A percentile compares a stretch with the other conserved stretches of the same genome.
phyloP scores from a whole-genome alignment of 176 grass and related monocot genomes.

The Aegilops bicornis region DNA sequence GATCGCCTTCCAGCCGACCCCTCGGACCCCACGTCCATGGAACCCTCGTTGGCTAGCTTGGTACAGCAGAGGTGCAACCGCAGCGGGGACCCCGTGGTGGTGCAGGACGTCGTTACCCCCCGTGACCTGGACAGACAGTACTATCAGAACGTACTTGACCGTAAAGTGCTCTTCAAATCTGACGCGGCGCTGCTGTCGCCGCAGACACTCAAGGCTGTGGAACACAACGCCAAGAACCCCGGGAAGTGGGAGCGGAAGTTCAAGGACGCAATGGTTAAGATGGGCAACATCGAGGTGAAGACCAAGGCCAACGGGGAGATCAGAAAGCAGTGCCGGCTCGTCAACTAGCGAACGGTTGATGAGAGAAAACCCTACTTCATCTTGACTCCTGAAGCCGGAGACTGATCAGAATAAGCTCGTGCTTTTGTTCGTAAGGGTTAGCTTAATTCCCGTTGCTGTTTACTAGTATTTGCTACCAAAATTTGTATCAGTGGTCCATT shows the following conservation, averaged over 20 bases:
- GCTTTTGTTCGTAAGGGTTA: background rate
- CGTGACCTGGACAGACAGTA: conserved; percentile 35
- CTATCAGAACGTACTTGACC: conserved; percentile 28
- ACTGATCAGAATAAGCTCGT: background rate
- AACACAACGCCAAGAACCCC: background rate
- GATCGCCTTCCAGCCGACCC: conserved; percentile 14
- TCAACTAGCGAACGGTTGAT: background rate
- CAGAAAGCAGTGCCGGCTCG: conserved; percentile 17
- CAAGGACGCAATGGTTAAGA: conserved; percentile 29
- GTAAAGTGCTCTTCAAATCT: conserved; percentile 21
- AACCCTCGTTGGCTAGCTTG: background rate
- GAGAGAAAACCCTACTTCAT: background rate
- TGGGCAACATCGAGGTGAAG: background rate
- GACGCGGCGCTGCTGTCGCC: conserved; percentile 6
- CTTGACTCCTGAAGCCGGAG: background rate
- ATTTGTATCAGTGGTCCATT: too few relatives aligned
- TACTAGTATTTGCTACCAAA: too few relatives aligned
- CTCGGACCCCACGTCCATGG: conserved; percentile 5
- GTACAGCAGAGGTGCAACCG: conserved; percentile 12
- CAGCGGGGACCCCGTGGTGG: background rate
- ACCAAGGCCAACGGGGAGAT: conserved; percentile 24
- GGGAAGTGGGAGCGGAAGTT: background rate
- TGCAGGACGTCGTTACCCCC: background rate
- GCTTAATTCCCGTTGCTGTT: too few relatives aligned
- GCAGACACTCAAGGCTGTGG: background rate